phyloP scores from a whole-genome alignment of 208 protist species.

The Crithidia sp. region DNA sequence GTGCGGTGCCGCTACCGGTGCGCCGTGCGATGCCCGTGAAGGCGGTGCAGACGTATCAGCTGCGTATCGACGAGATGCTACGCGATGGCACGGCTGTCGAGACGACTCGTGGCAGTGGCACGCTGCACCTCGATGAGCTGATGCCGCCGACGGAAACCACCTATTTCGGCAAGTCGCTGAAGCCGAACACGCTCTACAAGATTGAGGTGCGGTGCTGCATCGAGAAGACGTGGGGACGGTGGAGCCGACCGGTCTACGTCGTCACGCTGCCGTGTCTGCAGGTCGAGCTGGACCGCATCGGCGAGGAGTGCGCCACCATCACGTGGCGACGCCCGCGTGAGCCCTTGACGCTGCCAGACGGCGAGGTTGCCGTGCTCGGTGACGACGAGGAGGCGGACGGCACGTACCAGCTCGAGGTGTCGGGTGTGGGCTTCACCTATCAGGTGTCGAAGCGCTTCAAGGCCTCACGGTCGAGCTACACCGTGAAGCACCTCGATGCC shows the following conservation, averaged over 20 bases:
- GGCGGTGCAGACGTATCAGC: slow-evolving; percentile 63
- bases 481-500: slow-evolving; percentile 74
- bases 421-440: slow-evolving; percentile 64
- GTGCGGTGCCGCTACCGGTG: slow-evolving; percentile 43
- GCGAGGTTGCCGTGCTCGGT: slow-evolving; percentile 51
- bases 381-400: slow-evolving; percentile 50
- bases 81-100: slow-evolving; percentile 49
- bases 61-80: slow-evolving; percentile 80
- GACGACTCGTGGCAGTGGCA: slow-evolving; percentile 23
- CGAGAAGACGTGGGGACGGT: slow-evolving; percentile 87
- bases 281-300: slow-evolving; percentile 64
- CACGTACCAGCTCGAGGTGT: slow-evolving; percentile 85
- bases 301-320: slow-evolving; percentile 81
- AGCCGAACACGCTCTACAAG: slow-evolving; percentile 80
- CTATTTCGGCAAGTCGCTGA: slow-evolving; percentile 61
- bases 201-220: slow-evolving; percentile 84
- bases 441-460: slow-evolving; percentile 84
- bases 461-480: slow-evolving; percentile 65
- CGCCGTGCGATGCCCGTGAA: slow-evolving; percentile 52
- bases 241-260: slow-evolving; percentile 76
- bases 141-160: slow-evolving; percentile 31
- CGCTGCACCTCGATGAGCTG: slow-evolving; percentile 41
- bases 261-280: slow-evolving; percentile 85
- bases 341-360: slow-evolving; percentile 62
- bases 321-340: slow-evolving; percentile 71